Evolutionary conservation across 192 early-diverging fungal genomes (phyloP).

Genomic region (Geranomyces variabilis): DNA sequence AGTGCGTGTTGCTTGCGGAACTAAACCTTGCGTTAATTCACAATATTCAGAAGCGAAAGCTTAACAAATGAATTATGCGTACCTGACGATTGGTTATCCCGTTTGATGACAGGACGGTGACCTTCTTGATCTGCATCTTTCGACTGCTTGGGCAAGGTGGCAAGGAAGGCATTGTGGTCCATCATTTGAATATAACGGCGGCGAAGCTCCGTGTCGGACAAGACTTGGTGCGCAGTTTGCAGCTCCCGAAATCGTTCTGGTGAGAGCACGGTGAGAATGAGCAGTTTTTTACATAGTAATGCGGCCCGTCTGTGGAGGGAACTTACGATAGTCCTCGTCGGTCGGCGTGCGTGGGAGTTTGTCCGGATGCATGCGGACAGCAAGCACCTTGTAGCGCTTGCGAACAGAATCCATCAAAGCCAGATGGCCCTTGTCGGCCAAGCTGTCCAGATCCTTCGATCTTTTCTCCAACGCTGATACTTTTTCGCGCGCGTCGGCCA

Average conservation of each 20-base stretch:
- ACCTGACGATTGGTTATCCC: slow-evolving; percentile 13
- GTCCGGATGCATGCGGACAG: slow-evolving; percentile 31
- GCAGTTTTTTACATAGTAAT: background rate
- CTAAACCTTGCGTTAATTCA: background rate
- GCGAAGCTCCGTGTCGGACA: slow-evolving; percentile 31
- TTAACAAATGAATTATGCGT: background rate
- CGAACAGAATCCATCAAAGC: slow-evolving; percentile 28
- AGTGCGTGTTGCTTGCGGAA: slow-evolving; percentile 23
- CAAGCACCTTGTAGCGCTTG: slow-evolving; percentile 30
- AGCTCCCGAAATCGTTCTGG: slow-evolving; percentile 31
- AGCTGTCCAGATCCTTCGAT: slow-evolving; percentile 12
- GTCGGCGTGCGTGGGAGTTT: slow-evolving; percentile 28
- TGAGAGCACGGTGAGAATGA: background rate
- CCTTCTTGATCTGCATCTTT: slow-evolving; percentile 37
- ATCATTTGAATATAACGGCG: slow-evolving; percentile 40
- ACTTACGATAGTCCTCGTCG: slow-evolving; percentile 34
- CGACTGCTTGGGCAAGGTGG: slow-evolving; percentile 28
- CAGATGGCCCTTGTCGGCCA: slow-evolving; percentile 24
- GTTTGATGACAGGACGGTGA: slow-evolving; percentile 29
- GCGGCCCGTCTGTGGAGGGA: background rate
- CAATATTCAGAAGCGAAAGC: too few species aligned
- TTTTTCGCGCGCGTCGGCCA: slow-evolving; percentile 31
- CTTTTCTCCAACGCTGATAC: slow-evolving; percentile 23
- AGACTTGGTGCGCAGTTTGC: slow-evolving; percentile 38
- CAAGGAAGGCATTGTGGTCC: slow-evolving; percentile 34